phyloP scores from a whole-genome alignment of 164 flowering plant genomes.

The Umbellularia californica region DNA sequence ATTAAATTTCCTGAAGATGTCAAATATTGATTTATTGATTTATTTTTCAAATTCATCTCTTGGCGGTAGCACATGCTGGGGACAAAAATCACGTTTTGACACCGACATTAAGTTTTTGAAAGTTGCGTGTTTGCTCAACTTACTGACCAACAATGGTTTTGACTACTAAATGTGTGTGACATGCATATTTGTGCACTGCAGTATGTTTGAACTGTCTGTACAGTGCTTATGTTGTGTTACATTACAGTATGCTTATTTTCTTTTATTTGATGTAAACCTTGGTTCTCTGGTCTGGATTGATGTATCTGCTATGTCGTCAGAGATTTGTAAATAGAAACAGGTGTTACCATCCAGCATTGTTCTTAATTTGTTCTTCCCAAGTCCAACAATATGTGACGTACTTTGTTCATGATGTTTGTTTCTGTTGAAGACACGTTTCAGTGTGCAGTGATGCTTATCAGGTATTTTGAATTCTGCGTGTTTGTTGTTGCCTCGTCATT shows the following conservation, averaged over 20 bases:
- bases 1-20: slow-evolving; percentile 51
- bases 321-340: slow-evolving; percentile 24
- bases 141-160: slow-evolving; percentile 7
- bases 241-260: slow-evolving; percentile 8
- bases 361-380: slow-evolving; percentile 24
- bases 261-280: slow-evolving; percentile 6
- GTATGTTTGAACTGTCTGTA: slow-evolving; percentile 10
- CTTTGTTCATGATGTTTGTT: slow-evolving; percentile 29
- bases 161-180: slow-evolving; percentile 1
- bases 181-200: slow-evolving; percentile 2
- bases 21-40: slow-evolving; percentile 61
- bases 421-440: slow-evolving; percentile 25
- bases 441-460: slow-evolving; percentile 21
- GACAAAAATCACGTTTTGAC: slow-evolving; percentile 7
- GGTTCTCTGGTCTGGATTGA: slow-evolving; percentile 14
- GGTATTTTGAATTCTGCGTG: slow-evolving; percentile 23
- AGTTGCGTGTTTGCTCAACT: slow-evolving; percentile 1
- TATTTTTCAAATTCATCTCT: slow-evolving; percentile 23
- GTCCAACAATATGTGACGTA: slow-evolving; percentile 30
- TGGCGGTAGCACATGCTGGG: slow-evolving; percentile 3
- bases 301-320: slow-evolving; percentile 23
- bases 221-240: slow-evolving; percentile 15
- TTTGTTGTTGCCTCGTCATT: slow-evolving; percentile 17
- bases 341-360: slow-evolving; percentile 23
- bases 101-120: slow-evolving; percentile 4